Percentiles rank a stretch among this genome's conserved stretches.
phyloP scores from a whole-genome alignment of 306 rosid genomes.

The Vigna hirtella region DNA sequence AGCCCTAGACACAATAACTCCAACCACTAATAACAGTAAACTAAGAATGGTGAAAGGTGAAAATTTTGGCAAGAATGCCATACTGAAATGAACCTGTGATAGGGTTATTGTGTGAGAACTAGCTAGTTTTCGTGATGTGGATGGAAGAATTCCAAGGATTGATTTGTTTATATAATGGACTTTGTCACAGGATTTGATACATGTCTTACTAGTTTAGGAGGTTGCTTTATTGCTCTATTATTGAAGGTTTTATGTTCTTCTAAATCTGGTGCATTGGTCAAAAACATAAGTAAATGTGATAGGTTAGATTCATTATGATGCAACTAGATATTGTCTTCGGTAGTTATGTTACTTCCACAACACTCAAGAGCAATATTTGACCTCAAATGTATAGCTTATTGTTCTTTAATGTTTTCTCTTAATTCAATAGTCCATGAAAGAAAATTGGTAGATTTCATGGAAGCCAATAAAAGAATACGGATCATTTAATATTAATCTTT shows the following conservation, averaged over 20 bases:
- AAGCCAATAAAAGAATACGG: neutral
- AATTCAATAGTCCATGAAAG: neutral
- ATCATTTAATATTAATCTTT: too few species aligned
- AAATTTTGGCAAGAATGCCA: slow-evolving; percentile 32
- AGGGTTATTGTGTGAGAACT: neutral
- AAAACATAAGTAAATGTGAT: slow-evolving; percentile 10
- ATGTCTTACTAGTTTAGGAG: slow-evolving; percentile 37
- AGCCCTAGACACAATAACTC: slow-evolving; percentile 10
- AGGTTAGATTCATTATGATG: neutral
- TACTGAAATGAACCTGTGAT: neutral
- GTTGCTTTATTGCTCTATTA: slow-evolving; percentile 42
- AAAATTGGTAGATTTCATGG: neutral
- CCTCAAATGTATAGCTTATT: neutral
- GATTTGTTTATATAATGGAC: slow-evolving; percentile 42
- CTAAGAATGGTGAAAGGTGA: slow-evolving; percentile 1
- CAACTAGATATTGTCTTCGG: neutral
- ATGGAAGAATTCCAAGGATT: neutral
- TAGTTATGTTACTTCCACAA: neutral
- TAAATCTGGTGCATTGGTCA: neutral
- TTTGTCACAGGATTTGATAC: neutral
- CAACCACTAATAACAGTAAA: slow-evolving; percentile 5
- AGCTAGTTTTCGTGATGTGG: slow-evolving; percentile 19
- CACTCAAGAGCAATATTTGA: neutral
- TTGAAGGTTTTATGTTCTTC: slow-evolving; percentile 15
- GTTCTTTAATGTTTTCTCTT: neutral